Evolutionary conservation across 371 early-diverging fungal genomes (phyloP).

Genomic region (Parasitella parasitica): DNA sequence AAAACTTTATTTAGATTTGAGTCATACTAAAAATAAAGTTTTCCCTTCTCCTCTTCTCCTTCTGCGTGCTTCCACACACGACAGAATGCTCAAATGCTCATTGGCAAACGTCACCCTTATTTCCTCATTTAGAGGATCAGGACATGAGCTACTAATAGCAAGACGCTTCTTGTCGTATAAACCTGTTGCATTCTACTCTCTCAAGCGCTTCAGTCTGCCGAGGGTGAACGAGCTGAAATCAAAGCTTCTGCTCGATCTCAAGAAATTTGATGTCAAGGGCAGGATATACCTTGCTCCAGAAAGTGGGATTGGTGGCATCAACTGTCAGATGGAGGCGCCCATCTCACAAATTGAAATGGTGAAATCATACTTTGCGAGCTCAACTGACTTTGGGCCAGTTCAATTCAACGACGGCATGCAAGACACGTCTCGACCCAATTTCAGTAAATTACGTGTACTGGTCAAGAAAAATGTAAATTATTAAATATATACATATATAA

Average conservation of each 20-base stretch:
- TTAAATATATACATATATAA: not conserved
- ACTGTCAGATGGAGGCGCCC: slow-evolving; percentile 75
- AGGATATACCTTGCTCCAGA: slow-evolving; percentile 70
- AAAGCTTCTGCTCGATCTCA: slow-evolving; percentile 29
- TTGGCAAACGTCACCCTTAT: not conserved
- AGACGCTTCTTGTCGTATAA: slow-evolving; percentile 10
- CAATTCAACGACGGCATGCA: slow-evolving; percentile 66
- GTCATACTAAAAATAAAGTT: not conserved
- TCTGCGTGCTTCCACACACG: not conserved
- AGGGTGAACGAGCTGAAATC: slow-evolving; percentile 18
- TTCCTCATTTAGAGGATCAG: not conserved
- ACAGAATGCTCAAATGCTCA: not conserved
- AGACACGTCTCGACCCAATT: slow-evolving; percentile 51
- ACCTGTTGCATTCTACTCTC: slow-evolving; percentile 37
- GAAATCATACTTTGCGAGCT: slow-evolving; percentile 41
- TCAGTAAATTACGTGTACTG: slow-evolving; percentile 64
- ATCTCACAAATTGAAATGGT: slow-evolving; percentile 34
- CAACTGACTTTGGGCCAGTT: slow-evolving; percentile 24
- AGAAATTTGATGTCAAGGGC: slow-evolving; percentile 57
- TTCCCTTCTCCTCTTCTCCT: not conserved
- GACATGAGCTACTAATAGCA: not conserved
- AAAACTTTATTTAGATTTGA: not conserved
- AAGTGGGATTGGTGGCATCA: slow-evolving; percentile 60
- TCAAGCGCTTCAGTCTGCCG: slow-evolving; percentile 19
- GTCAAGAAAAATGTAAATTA: slow-evolving; percentile 55